phyloP scores from a whole-genome alignment of 768 basidiomycete genomes.

The Lepiota brunneoincarnata region DNA sequence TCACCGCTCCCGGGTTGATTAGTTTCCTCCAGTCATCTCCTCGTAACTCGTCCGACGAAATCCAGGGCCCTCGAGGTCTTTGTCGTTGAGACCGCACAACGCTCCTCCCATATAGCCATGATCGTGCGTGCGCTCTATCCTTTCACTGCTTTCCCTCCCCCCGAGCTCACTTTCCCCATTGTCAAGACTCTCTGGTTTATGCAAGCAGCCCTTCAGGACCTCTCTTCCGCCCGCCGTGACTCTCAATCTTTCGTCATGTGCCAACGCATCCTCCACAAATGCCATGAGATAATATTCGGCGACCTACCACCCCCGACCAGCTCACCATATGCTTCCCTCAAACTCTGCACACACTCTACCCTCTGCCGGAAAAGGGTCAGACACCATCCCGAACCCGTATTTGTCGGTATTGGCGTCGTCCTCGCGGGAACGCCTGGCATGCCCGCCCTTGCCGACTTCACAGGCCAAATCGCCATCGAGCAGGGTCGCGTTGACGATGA shows the following conservation, averaged over 20 bases:
- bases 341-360: conserved; percentile 35
- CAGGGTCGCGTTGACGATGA: conserved; percentile 80
- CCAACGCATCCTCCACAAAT: conserved; percentile 84
- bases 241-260: conserved; percentile 87
- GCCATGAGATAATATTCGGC: conserved; percentile 95
- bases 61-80: conserved; percentile 94
- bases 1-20: conserved; percentile 15
- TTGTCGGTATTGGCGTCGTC: conserved; percentile 84
- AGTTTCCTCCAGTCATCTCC: conserved; percentile 68
- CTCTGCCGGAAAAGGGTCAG: conserved; percentile 67
- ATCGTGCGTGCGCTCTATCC: conserved; percentile 59
- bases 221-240: conserved; percentile 53
- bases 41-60: conserved; percentile 88
- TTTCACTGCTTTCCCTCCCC: background rate
- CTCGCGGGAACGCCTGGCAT: conserved; percentile 76
- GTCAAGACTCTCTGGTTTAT: conserved; percentile 91
- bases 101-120: conserved; percentile 94
- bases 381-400: conserved; percentile 64
- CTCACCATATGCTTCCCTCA: conserved; percentile 66
- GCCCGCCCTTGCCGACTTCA: conserved; percentile 67
- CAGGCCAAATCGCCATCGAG: conserved; percentile 84
- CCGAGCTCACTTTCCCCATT: conserved; percentile 3
- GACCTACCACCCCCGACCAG: conserved; percentile 69
- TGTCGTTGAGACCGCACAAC: conserved; percentile 82
- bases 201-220: conserved; percentile 90